Conservation (phyloP, 2,329 filamentous ascomycete species). For the Penicillium brevicompactum region DNA sequence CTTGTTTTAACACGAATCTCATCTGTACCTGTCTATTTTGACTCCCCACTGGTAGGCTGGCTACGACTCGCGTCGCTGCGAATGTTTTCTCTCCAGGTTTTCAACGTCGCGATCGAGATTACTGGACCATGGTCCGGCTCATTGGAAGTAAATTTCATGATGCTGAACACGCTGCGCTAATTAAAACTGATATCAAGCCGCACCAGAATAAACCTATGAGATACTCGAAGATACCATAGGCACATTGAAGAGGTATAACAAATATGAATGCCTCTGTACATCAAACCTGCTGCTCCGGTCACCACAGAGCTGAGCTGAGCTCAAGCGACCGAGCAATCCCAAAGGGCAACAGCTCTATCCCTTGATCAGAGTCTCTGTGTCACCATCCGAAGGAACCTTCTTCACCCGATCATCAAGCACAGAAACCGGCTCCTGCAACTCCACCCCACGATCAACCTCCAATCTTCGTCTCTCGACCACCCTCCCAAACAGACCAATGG, state of each 20-base stretch:
- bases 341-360: neutral
- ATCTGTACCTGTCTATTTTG: constrained; percentile 28
- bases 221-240: neutral
- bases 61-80: neutral
- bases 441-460: constrained; percentile 41
- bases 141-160: no score
- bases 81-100: neutral
- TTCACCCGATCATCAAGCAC: neutral
- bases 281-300: no score
- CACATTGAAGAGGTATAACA: constrained; percentile 1
- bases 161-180: neutral
- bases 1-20: constrained; percentile 38
- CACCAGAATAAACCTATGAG: no score
- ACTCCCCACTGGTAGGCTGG: constrained; percentile 7
- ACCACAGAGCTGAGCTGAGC: neutral
- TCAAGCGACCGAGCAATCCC: neutral
- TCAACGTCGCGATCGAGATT: neutral
- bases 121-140: neutral
- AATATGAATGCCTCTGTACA: no score
- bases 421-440: constrained; percentile 20
- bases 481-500: constrained; percentile 69
- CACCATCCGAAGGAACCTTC: neutral
- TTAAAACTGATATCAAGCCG: neutral
- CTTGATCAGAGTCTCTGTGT: constrained; percentile 2
- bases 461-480: constrained; percentile 41